Percentiles rank a stretch among this genome's conserved stretches.
These are phyloP conservation scores for Yamadazyma insecticola DNA, from an alignment of 805 yeast genomes.

Conservation along the genomic window DNA sequence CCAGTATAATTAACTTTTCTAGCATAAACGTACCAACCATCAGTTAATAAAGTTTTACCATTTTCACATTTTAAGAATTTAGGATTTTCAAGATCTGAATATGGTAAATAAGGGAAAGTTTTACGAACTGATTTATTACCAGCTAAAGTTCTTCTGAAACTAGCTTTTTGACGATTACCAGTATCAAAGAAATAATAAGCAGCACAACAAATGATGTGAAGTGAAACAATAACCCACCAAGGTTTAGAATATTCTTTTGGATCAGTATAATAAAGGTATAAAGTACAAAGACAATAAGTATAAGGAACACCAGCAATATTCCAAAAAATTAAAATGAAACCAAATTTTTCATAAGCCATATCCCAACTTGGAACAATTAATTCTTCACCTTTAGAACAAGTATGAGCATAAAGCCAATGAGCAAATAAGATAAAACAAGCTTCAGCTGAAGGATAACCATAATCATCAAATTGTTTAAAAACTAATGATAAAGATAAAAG, in stretches of 20 bases:
- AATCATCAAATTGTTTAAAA: constrained; percentile 72
- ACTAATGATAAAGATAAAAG: constrained; percentile 72
- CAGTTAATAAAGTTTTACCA: constrained; percentile 81
- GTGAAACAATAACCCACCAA: constrained; percentile 48
- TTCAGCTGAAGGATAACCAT: constrained; percentile 78
- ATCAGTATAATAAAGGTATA: constrained; percentile 76
- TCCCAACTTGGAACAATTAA: constrained; percentile 98
- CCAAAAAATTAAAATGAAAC: constrained; percentile 99
- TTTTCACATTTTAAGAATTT: constrained; percentile 76
- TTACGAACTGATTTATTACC: constrained; percentile 77
- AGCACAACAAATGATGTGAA: constrained; percentile 52
- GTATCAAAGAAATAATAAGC: constrained; percentile 95
- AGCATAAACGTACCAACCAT: constrained; percentile 93
- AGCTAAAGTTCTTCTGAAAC: constrained; percentile 77
- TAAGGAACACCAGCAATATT: constrained; percentile 98
- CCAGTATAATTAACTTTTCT: constrained; percentile 95
- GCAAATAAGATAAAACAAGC: constrained; percentile 70
- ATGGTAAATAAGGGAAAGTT: constrained; percentile 91
- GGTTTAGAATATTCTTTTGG: constrained; percentile 83
- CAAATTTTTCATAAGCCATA: constrained; percentile 98
- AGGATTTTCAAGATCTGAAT: constrained; percentile 78
- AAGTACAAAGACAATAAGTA: constrained; percentile 93
- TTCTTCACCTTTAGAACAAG: constrained; percentile 97
- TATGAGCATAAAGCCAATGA: constrained; percentile 93
- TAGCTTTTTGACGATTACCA: constrained; percentile 89